Conservation (phyloP, 1,139 yeast genomes). For the Candida mesenterica region DNA sequence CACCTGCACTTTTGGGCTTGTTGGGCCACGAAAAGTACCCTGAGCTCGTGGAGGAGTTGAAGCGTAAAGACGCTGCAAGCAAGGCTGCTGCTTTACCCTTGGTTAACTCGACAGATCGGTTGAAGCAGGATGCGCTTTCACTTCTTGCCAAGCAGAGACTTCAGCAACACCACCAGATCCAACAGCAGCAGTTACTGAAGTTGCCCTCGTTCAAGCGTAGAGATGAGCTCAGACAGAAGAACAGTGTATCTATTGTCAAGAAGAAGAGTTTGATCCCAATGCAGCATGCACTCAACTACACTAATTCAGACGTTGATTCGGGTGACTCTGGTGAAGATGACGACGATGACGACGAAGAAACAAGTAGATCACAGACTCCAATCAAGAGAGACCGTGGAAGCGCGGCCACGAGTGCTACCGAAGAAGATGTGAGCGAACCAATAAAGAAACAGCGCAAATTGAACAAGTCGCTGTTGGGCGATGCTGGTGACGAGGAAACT, state of each 20-base stretch:
- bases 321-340: constrained; percentile 37
- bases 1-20: constrained; percentile 64
- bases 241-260: constrained; percentile 1
- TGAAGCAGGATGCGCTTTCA: constrained; percentile 27
- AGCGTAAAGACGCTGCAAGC: constrained; percentile 35
- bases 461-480: constrained; percentile 26
- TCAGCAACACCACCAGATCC: constrained; percentile 2
- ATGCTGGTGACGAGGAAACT: constrained; percentile 29
- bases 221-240: constrained; percentile 13
- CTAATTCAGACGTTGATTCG: constrained; percentile 48
- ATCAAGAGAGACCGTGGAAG: constrained; percentile 27
- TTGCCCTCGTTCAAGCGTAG: constrained; percentile 42
- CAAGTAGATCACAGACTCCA: constrained; percentile 45
- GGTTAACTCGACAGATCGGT: constrained; percentile 14
- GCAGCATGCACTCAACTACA: constrained; percentile 69
- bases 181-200: constrained; percentile 31
- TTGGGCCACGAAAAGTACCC: constrained; percentile 63
- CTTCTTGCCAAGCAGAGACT: constrained; percentile 26
- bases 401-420: constrained; percentile 27
- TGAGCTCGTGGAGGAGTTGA: constrained; percentile 45
- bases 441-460: constrained; percentile 23
- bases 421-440: constrained; percentile 16
- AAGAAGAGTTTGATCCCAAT: constrained; percentile 52
- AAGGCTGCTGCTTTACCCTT: constrained; percentile 18
- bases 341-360: constrained; percentile 39